phyloP scores from a whole-genome alignment of 176 grass and related monocot species.

The Olyra latifolia region DNA sequence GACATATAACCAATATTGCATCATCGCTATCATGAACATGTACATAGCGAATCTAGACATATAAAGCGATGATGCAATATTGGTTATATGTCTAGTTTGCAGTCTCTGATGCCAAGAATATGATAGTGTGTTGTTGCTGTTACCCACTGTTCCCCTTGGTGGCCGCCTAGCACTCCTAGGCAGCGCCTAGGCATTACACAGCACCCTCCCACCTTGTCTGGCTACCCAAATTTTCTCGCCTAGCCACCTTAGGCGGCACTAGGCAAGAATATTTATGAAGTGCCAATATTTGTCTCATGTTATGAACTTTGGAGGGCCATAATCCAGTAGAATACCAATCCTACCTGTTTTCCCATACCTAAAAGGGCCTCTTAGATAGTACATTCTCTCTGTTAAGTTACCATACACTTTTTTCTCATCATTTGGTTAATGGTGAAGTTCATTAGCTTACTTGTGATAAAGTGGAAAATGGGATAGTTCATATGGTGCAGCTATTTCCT shows the following conservation, averaged over 20 bases:
- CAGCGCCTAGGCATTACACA: too few relatives aligned
- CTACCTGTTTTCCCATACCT: background rate
- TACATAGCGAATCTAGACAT: too few relatives aligned
- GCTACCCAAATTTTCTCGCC: too few relatives aligned
- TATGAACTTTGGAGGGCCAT: background rate
- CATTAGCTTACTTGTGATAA: background rate
- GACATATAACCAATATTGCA: too few relatives aligned
- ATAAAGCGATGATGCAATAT: too few relatives aligned
- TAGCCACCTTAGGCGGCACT: too few relatives aligned
- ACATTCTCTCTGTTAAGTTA: conserved; percentile 1
- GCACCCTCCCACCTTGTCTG: too few relatives aligned
- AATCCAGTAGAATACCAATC: background rate
- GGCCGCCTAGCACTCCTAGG: too few relatives aligned
- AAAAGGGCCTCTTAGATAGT: background rate
- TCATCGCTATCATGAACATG: too few relatives aligned
- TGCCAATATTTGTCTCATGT: background rate
- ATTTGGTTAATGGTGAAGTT: conserved; percentile 9
- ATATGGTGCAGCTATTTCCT: background rate
- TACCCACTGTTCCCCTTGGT: background rate
- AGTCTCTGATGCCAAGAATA: background rate
- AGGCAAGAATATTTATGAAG: background rate
- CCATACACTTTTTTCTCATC: background rate
- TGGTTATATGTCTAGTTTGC: conserved; percentile 2
- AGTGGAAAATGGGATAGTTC: background rate
- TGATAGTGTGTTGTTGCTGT: background rate